A percentile compares a stretch with the other conserved stretches of the same genome.
phyloP scores from a whole-genome alignment of 768 basidiomycete genomes.

The Dacryopinax spathularia region DNA sequence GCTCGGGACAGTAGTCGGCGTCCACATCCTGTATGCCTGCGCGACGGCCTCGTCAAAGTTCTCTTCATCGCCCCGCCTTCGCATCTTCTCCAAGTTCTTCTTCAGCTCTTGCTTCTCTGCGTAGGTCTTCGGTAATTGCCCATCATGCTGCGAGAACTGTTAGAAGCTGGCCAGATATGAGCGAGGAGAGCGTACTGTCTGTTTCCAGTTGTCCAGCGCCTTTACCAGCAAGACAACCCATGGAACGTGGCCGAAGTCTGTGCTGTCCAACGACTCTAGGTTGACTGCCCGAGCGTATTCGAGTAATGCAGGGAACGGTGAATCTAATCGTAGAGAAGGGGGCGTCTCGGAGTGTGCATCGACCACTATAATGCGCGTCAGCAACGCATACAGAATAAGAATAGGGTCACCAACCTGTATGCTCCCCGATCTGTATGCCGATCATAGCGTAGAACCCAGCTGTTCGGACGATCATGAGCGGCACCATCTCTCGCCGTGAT shows the following conservation, averaged over 20 bases:
- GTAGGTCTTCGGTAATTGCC: slow-evolving; percentile 37
- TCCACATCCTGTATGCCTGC: slow-evolving; percentile 74
- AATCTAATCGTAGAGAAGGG: slow-evolving; percentile 70
- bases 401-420: slow-evolving; percentile 44
- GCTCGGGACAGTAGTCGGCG: slow-evolving; percentile 45
- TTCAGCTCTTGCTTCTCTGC: slow-evolving; percentile 73
- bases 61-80: slow-evolving; percentile 75
- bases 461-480: slow-evolving; percentile 65
- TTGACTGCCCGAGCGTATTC: slow-evolving; percentile 59
- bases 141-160: slow-evolving; percentile 57
- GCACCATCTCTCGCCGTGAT: slow-evolving; percentile 31
- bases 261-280: slow-evolving; percentile 66
- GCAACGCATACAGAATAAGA: background rate
- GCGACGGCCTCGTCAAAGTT: slow-evolving; percentile 92
- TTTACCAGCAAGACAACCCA: slow-evolving; percentile 81
- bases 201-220: slow-evolving; percentile 71
- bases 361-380: slow-evolving; percentile 42
- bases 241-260: slow-evolving; percentile 80
- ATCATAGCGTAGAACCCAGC: slow-evolving; percentile 86
- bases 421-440: slow-evolving; percentile 77
- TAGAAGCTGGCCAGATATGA: no score
- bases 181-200: slow-evolving; percentile 33
- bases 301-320: slow-evolving; percentile 70
- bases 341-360: slow-evolving; percentile 70
- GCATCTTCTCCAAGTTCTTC: slow-evolving; percentile 42